Evolutionary conservation across 2,329 filamentous ascomycete species (phyloP), one percentile per base, ranked within the genome.

Genomic region (Penicillium sp.): DNA sequence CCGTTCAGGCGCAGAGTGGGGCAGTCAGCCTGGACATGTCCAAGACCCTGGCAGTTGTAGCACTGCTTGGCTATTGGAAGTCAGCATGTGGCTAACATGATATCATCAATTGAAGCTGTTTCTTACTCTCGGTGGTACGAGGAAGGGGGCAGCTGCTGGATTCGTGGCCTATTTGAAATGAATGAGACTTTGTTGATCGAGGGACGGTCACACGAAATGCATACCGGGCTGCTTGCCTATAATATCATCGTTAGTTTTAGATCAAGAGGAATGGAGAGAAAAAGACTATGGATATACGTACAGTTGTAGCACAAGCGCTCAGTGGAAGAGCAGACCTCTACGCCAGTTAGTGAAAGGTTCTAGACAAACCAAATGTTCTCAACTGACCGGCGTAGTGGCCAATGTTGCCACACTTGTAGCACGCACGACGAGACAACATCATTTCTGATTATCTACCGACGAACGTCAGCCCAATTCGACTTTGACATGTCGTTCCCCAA

Each of bases 251-350:
- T 67, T 55, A 73, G 66, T 50, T 45, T 53, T 12, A 9, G 18
- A 25, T 27, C 18, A 9, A 35, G 14, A 54, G 18, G 26, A 27
- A 44, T 6, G 22, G 59, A 50, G 65, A 61, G 20, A n/a, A n/a
- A n/a, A n/a, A n/a, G n/a, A n/a, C n/a, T 15, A 41, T 14, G 37
- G 18, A 18, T 18, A 33, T 22, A 79, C 88, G 76, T 82, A 92
- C 94, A 99, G 84, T 99, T 99, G 82, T 99, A 99, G 88, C 94
- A 99, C 71, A 99, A 89, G 73, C 94, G 90, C 84, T 99, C 93
- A 57, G 92, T 89, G 57, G 93, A 97, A 60, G 93, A 94, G 89
- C 94, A 99, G 67, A 96, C 92, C 84, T 97, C 92, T 84, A 73
- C 81, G 81, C 56, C 49, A 23, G 51, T 62, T 53, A 60, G 56